A percentile compares a stretch with the other conserved stretches of the same genome.
Evolutionary conservation across 345 rosid genomes (phyloP).

Genomic region (Excoecaria cochinchinensis): DNA sequence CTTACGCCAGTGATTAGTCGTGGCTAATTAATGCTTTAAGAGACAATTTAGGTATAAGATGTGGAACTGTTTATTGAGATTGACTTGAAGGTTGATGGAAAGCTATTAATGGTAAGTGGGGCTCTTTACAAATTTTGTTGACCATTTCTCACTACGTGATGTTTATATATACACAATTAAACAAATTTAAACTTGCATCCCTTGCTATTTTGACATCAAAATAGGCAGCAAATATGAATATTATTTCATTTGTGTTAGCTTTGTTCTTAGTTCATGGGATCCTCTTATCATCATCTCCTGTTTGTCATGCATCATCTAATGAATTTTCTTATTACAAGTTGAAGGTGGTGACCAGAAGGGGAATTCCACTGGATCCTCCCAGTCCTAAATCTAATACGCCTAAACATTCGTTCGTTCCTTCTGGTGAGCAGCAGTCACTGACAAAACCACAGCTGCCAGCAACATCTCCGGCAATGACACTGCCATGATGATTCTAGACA

Average conservation of each 20-base stretch:
- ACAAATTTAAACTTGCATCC: not conserved
- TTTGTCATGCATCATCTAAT: not conserved
- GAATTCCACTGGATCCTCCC: too few species aligned
- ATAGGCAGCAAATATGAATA: not conserved
- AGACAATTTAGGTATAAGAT: too few species aligned
- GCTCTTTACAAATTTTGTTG: not conserved
- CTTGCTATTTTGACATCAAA: not conserved
- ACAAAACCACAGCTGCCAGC: not conserved
- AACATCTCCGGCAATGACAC: too few species aligned
- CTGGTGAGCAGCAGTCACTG: not conserved
- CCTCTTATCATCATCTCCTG: conserved; percentile 3
- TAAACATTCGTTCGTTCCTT: too few species aligned
- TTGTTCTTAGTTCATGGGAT: conserved; percentile 2
- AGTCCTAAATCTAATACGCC: too few species aligned
- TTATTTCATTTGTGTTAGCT: conserved; percentile 3
- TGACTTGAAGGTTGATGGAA: too few species aligned
- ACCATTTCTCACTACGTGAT: not conserved
- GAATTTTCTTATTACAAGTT: not conserved
- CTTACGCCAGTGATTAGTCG: too few species aligned
- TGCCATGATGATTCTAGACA: too few species aligned
- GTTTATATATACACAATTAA: not conserved
- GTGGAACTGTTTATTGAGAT: too few species aligned
- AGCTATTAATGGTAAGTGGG: not conserved
- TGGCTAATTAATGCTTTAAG: too few species aligned
- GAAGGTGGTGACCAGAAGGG: not conserved